Evolutionary conservation across 768 basidiomycete species (phyloP), one percentile per base, ranked within the genome.

Genomic region (Phylloporus arenicola): DNA sequence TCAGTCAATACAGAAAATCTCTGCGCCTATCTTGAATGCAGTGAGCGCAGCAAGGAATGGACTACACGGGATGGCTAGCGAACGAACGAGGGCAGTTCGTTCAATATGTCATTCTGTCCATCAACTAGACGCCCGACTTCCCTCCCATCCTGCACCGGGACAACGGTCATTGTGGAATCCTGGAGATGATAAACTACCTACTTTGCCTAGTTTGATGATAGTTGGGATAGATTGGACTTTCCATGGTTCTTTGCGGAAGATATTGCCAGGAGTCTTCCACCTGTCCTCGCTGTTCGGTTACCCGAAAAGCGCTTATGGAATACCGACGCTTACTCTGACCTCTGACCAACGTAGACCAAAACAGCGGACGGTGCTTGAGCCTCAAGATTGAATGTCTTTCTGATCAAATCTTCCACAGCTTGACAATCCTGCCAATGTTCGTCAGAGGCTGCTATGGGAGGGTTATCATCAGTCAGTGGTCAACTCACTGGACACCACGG

Each of bases 401-500:
- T 64, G 25, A 89, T 72, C 35, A 79, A 52, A 2, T 68, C 61
- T 49, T 90, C 83, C 25, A 89, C 82, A 31, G 63, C 76, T 27
- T 71, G 68, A 62, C 88, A 89, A 60, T 90, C 88, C 88, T 81
- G 50, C 75, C 33, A 38, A 40, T 51, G 24, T 50, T 45, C 19
- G 8, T 57, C 37, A 60, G 54, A 55, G 48, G 14, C 27, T 22
- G 40, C 22, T 16, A 19, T n/a, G 16, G n/a, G 17, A 25, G 37
- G 33, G 22, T 16, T 3, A 22, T 29, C 22, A 33, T 27, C n/a
- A n/a, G 45, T 43, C n/a, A 45, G 29, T 5, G 25, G 22, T 38
- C 25, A 24, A 73, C 75, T 42, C 57, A 88, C 87, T 22, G 83
- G 78, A 61, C 87, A 89, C 87, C 88, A 89, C 61, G 82, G 66